Evolutionary conservation across 306 rosid species (phyloP).

Genomic region (Delonix regia): DNA sequence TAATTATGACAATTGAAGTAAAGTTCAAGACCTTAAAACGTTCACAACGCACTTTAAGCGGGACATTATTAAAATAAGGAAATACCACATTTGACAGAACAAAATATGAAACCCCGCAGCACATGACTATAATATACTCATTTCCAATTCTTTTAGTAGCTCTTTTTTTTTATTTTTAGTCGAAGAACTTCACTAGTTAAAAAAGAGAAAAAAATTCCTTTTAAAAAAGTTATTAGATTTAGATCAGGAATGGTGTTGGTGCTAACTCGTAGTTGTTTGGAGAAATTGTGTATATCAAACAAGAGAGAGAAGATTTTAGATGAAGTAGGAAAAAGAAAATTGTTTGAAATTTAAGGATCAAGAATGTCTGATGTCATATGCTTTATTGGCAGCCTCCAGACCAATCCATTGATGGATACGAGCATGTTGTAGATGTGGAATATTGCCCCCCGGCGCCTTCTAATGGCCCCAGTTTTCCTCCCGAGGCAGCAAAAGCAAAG

Average conservation of each 20-base stretch:
- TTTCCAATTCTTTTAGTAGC: neutral
- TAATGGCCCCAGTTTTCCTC: constrained; percentile 75
- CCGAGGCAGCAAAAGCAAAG: constrained; percentile 83
- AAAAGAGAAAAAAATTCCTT: neutral
- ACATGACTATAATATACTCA: neutral
- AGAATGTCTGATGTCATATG: neutral
- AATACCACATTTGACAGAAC: neutral
- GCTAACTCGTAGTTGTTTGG: neutral
- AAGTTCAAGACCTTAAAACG: neutral
- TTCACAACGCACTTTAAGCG: neutral
- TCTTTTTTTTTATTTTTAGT: neutral
- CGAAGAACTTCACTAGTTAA: neutral
- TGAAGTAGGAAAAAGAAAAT: neutral
- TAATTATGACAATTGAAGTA: neutral
- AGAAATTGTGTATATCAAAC: neutral
- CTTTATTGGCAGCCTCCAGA: constrained; percentile 67
- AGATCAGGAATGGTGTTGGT: constrained; percentile 13
- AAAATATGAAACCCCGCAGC: neutral
- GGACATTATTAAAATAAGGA: neutral
- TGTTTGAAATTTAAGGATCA: constrained; percentile 8
- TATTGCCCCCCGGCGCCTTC: constrained; percentile 75
- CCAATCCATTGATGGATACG: constrained; percentile 81
- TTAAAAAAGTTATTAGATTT: neutral
- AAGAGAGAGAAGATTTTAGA: neutral
- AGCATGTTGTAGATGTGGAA: constrained; percentile 85